Conservation (phyloP, 2,329 filamentous ascomycete species). For the Fusarium temperatum region DNA sequence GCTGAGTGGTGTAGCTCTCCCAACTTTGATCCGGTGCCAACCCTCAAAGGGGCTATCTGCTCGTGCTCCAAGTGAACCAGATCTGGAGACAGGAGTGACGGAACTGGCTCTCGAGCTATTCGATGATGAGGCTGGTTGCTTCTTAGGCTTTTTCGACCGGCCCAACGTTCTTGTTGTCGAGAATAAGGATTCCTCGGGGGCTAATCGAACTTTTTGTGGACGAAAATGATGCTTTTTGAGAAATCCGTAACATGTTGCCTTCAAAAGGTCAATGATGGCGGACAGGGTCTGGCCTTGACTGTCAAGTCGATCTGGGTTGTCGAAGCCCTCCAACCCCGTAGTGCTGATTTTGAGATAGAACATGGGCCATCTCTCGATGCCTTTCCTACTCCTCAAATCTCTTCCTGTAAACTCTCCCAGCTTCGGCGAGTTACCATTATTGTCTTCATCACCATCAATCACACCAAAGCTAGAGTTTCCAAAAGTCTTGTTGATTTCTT, state of each 20-base stretch:
- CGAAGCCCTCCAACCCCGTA: conserved; percentile 45
- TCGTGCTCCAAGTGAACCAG: not conserved
- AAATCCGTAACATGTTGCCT: conserved; percentile 76
- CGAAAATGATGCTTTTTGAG: conserved; percentile 76
- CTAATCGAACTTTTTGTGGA: conserved; percentile 53
- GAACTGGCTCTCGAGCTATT: conserved; percentile 27
- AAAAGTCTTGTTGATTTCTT: conserved; percentile 82
- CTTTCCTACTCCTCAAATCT: conserved; percentile 63
- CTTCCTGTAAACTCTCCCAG: conserved; percentile 58
- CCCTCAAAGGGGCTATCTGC: conserved; percentile 45
- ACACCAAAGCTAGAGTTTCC: conserved; percentile 78
- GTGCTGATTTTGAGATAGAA: conserved; percentile 77
- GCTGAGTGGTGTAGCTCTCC: conserved; percentile 25
- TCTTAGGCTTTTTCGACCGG: conserved; percentile 26
- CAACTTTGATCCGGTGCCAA: conserved; percentile 51
- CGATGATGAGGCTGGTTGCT: conserved; percentile 1
- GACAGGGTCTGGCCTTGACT: conserved; percentile 60
- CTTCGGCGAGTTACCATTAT: conserved; percentile 47
- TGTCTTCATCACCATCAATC: conserved; percentile 57
- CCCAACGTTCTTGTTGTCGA: conserved; percentile 37
- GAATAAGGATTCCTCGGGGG: conserved; percentile 35
- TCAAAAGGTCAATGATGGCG: conserved; percentile 66
- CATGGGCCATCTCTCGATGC: conserved; percentile 86
- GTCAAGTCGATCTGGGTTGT: conserved; percentile 52
- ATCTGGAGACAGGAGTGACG: not conserved